Conservation (phyloP, 768 basidiomycete species). For the Tulasnella sp. region DNA sequence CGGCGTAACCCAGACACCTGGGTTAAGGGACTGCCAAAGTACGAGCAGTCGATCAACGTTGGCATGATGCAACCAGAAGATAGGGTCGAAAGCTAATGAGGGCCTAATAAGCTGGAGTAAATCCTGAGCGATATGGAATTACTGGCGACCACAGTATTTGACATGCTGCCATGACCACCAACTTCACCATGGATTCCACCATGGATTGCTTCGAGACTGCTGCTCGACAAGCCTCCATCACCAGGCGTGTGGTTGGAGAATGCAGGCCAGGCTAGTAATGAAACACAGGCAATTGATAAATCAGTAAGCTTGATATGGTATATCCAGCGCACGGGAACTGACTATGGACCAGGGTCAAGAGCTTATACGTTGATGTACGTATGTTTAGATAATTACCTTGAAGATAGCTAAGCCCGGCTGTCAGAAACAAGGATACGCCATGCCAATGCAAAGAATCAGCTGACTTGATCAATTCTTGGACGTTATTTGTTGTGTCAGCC, state of each 20-base stretch:
- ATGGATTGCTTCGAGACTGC: slow-evolving; percentile 13
- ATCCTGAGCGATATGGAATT: too few relatives aligned
- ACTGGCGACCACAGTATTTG: neutral
- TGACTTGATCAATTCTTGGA: neutral
- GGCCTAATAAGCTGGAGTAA: too few relatives aligned
- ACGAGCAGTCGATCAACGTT: slow-evolving; percentile 8
- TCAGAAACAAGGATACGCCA: neutral
- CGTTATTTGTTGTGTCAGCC: neutral
- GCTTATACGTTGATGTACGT: neutral
- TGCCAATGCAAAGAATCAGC: neutral
- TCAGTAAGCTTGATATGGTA: too few relatives aligned
- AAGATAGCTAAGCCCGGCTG: neutral
- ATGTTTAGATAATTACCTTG: neutral
- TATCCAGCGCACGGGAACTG: too few relatives aligned
- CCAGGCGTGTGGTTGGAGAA: neutral
- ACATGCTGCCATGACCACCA: neutral
- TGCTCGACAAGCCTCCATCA: neutral
- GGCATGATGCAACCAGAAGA: slow-evolving; percentile 11
- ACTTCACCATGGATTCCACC: neutral
- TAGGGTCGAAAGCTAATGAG: slow-evolving; percentile 15
- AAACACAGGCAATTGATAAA: too few relatives aligned
- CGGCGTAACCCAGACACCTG: neutral
- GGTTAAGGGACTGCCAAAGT: neutral
- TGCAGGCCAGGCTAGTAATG: neutral
- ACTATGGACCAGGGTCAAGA: neutral